Evolutionary conservation across 148 eudicot genomes (phyloP), one percentile per base, ranked within the genome.

Genomic region (Persicaria tinctoria): DNA sequence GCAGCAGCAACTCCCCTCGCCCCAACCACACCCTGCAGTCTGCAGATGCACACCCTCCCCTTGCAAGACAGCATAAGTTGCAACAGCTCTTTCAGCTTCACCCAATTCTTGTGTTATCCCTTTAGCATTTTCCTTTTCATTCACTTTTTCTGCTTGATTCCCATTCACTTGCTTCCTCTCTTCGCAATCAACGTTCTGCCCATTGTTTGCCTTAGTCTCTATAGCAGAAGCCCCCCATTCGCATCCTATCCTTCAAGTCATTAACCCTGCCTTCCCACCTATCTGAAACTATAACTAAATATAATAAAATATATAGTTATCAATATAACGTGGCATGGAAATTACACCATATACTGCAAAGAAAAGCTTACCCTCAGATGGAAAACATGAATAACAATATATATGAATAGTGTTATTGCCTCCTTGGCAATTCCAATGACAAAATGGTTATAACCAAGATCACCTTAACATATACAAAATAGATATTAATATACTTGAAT

Each of bases 181-280:
- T 23, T 23, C 27, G 27, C 1, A 23, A 23, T 23, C 27, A 23
- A 23, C 27, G 27, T 23, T 23, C 27, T 23, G 27, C 27, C 27
- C 27, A 23, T 23, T 23, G 27, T 23, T 23, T 23, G 27, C 27
- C 27, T 23, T 23, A 23, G 27, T 23, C 27, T 23, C 27, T 23
- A 23, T 23, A 23, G 27, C 27, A 23, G 27, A 0, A 23, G 27
- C 27, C 27, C 0, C 27, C 27, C 27, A 23, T 23, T 23, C 27
- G 1, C 27, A 91, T 87, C 85, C 83, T 95, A 76, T 81, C 91
- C 83, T 93, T 89, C 82, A 89, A 82, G 78, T 90, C 98, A 79
- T 76, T 74, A 70, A 74, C 82, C 57, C 86, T 78, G 70, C 78
- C 63, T 68, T 79, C 87, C 81, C 84, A 87, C 80, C 91, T 83